A percentile compares a stretch with the other conserved stretches of the same genome.
Evolutionary conservation across 2,329 filamentous ascomycete species (phyloP).

Genomic region (Xylariaceae sp.): DNA sequence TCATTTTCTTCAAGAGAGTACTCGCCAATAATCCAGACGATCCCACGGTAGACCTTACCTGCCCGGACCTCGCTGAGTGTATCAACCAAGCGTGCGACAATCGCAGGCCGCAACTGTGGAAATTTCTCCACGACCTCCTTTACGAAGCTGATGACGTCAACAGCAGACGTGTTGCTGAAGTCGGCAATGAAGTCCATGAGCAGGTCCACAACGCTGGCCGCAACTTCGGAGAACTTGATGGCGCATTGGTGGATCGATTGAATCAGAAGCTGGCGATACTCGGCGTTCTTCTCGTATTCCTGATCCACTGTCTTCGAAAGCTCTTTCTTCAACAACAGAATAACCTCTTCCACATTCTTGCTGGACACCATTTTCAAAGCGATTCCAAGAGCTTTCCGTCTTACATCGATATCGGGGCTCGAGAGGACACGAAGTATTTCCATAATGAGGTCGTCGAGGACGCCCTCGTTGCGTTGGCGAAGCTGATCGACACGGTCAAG

Average conservation of each 20-base stretch:
- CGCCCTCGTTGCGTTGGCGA: constrained; percentile 79
- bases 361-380: constrained; percentile 97
- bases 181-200: constrained; percentile 99
- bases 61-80: constrained; percentile 90
- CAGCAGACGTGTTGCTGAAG: constrained; percentile 93
- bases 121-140: constrained; percentile 99
- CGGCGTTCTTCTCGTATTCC: constrained; percentile 96
- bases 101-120: constrained; percentile 78
- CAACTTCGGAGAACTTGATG: constrained; percentile 98
- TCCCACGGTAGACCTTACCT: constrained; percentile 94
- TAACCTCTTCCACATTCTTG: constrained; percentile 97
- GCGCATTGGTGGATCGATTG: constrained; percentile 97
- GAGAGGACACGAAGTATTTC: constrained; percentile 92
- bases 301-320: constrained; percentile 96
- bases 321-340: constrained; percentile 94
- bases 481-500: constrained; percentile 88
- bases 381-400: constrained; percentile 82
- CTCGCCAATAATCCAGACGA: constrained; percentile 96
- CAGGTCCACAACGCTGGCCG: constrained; percentile 89
- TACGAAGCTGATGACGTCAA: constrained; percentile 97
- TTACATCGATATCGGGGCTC: constrained; percentile 92
- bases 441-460: constrained; percentile 93
- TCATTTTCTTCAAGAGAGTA: constrained; percentile 92
- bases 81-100: constrained; percentile 81
- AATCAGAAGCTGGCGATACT: constrained; percentile 91